Conservation (phyloP, 495 filamentous ascomycete species). For the Ramalina intermedia region DNA sequence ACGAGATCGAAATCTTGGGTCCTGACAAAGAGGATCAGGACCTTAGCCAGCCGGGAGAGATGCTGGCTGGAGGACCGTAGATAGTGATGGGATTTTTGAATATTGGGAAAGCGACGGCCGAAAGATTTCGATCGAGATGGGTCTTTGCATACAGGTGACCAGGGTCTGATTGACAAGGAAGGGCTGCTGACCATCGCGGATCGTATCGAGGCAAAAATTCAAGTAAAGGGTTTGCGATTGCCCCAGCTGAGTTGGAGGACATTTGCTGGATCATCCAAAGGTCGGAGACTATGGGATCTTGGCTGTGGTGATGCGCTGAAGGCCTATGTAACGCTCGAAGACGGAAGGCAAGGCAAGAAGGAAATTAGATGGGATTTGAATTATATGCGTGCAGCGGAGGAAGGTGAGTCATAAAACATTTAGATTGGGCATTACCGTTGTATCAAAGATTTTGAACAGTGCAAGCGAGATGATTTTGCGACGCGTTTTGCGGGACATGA, state of each 20-base stretch:
- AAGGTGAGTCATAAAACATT: conserved; percentile 55
- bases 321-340: conserved; percentile 45
- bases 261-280: conserved; percentile 38
- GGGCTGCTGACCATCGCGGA: conserved; percentile 50
- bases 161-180: conserved; percentile 38
- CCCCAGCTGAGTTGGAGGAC: conserved; percentile 51
- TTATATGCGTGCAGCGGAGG: conserved; percentile 42
- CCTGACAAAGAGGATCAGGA: conserved; percentile 32
- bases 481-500: conserved; percentile 34
- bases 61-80: conserved; percentile 40
- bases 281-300: conserved; percentile 48
- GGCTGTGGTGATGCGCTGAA: conserved; percentile 50
- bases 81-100: conserved; percentile 45
- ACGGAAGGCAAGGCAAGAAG: conserved; percentile 10
- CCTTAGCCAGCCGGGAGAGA: conserved; percentile 42
- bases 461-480: conserved; percentile 55
- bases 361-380: conserved; percentile 28
- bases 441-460: conserved; percentile 50
- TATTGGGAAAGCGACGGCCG: conserved; percentile 37
- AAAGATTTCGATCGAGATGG: conserved; percentile 46
- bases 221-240: conserved; percentile 58
- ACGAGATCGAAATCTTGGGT: conserved; percentile 48
- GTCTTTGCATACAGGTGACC: conserved; percentile 53
- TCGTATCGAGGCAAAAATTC: conserved; percentile 63
- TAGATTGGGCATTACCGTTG: conserved; percentile 43